These are phyloP conservation scores for Macrophomina phaseolina DNA, from an alignment of 2,329 filamentous ascomycete genomes.

Conservation along the genomic window DNA sequence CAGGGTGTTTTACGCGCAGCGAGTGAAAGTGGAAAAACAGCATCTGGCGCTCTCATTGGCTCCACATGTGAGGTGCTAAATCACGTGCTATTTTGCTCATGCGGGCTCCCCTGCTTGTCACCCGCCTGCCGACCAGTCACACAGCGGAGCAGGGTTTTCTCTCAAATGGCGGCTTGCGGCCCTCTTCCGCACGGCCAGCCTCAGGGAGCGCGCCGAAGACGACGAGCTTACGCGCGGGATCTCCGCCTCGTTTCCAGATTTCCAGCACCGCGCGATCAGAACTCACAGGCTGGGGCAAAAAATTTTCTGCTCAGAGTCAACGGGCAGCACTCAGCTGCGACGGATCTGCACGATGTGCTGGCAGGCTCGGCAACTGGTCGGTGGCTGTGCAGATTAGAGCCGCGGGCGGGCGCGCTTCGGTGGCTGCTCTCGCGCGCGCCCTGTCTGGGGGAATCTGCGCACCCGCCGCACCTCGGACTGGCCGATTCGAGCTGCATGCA, in stretches of 20 bases:
- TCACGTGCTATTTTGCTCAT: not conserved
- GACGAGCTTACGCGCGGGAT: slow-evolving; percentile 24
- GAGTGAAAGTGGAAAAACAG: slow-evolving; percentile 14
- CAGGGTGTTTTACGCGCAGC: slow-evolving; percentile 15
- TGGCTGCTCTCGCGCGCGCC: slow-evolving; percentile 7
- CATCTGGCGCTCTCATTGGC: not conserved
- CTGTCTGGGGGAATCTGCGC: slow-evolving; percentile 15
- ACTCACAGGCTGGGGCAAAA: not conserved
- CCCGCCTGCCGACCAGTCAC: slow-evolving; percentile 23
- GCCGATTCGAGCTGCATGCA: slow-evolving; percentile 22
- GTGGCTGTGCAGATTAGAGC: slow-evolving; percentile 1
- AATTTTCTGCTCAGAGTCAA: not conserved
- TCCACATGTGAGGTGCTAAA: not conserved
- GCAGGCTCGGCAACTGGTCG: slow-evolving; percentile 3
- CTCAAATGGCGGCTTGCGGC: slow-evolving; percentile 13
- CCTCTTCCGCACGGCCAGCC: slow-evolving; percentile 21
- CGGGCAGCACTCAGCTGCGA: not conserved
- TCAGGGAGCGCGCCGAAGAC: slow-evolving; percentile 10
- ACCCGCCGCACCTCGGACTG: slow-evolving; percentile 19
- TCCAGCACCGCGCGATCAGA: slow-evolving; percentile 1
- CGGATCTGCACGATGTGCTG: slow-evolving; percentile 20
- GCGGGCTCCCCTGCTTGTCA: slow-evolving; percentile 17
- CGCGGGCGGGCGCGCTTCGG: not conserved
- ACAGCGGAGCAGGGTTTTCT: slow-evolving; percentile 16
- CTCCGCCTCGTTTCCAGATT: slow-evolving; percentile 25